phyloP scores from a whole-genome alignment of 305 asterid species.

The Solanum hybrid region DNA sequence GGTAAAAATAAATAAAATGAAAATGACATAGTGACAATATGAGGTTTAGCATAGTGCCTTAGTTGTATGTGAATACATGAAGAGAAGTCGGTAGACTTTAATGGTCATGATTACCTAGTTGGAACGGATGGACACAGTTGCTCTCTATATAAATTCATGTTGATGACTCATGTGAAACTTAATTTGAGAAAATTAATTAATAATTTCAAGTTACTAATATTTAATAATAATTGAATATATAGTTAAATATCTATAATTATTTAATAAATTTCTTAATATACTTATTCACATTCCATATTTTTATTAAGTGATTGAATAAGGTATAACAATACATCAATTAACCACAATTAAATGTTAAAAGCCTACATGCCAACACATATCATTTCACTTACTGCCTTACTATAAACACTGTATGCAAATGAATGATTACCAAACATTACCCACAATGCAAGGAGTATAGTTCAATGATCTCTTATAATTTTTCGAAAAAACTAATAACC shows the following conservation, averaged over 20 bases:
- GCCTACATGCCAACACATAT: too few relatives aligned
- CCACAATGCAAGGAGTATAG: background rate
- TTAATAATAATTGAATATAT: too few relatives aligned
- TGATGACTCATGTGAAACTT: background rate
- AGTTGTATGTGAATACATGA: background rate
- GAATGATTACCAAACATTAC: too few relatives aligned
- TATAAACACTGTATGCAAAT: accelerated
- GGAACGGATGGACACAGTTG: background rate
- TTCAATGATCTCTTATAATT: background rate
- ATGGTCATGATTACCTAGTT: background rate
- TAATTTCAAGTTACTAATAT: too few relatives aligned
- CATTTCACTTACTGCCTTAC: background rate
- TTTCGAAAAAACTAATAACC: background rate
- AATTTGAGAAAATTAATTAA: too few relatives aligned
- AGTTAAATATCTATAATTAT: background rate
- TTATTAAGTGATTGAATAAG: background rate
- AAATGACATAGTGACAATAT: too few relatives aligned
- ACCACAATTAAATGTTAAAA: background rate
- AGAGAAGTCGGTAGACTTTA: background rate
- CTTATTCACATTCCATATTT: background rate
- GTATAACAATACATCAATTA: background rate
- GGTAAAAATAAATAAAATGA: background rate
- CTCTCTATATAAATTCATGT: background rate
- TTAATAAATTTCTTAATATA: too few relatives aligned
- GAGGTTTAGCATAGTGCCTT: background rate